Percentiles rank a stretch among this genome's conserved stretches.
Evolutionary conservation across 2,329 filamentous ascomycete species (phyloP).

Genomic region (Gliomastix tumulicola): DNA sequence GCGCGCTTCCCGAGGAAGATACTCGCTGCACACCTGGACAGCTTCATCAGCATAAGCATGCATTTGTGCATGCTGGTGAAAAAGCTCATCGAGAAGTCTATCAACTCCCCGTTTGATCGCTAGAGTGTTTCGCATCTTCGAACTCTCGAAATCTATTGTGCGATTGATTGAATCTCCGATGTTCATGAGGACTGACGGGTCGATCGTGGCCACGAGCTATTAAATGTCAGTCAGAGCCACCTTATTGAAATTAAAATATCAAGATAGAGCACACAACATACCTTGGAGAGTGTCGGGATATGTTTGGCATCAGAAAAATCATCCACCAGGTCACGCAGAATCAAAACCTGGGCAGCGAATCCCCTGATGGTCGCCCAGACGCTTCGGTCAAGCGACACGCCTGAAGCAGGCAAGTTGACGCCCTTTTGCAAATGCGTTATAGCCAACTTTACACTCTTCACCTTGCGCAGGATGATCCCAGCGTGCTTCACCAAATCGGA

Average conservation of each 20-base stretch:
- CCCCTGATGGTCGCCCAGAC: conserved; percentile 66
- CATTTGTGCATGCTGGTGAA: too few relatives aligned
- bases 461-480: conserved; percentile 54
- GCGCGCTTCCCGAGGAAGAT: too few relatives aligned
- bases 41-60: too few relatives aligned
- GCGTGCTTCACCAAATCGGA: conserved; percentile 45
- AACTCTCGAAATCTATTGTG: conserved; percentile 75
- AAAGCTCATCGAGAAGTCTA: conserved; percentile 66
- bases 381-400: conserved; percentile 51
- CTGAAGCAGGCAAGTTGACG: conserved; percentile 44
- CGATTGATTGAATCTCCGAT: conserved; percentile 66
- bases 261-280: too few relatives aligned
- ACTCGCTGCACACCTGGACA: too few relatives aligned
- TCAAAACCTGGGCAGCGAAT: conserved; percentile 67
- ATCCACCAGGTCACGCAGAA: conserved; percentile 58
- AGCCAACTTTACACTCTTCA: conserved; percentile 68
- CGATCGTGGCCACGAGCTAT: too few relatives aligned
- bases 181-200: conserved; percentile 49
- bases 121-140: conserved; percentile 62
- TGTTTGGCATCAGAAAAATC: too few relatives aligned
- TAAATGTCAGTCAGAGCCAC: too few relatives aligned
- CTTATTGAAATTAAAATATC: too few relatives aligned
- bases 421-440: conserved; percentile 72
- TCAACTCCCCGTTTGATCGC: conserved; percentile 69
- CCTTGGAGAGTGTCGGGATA: too few relatives aligned